A percentile compares a stretch with the other conserved stretches of the same genome.
These are phyloP conservation scores for Elasticomyces elasticus DNA, from an alignment of 495 filamentous ascomycete genomes.

Conservation along the genomic window DNA sequence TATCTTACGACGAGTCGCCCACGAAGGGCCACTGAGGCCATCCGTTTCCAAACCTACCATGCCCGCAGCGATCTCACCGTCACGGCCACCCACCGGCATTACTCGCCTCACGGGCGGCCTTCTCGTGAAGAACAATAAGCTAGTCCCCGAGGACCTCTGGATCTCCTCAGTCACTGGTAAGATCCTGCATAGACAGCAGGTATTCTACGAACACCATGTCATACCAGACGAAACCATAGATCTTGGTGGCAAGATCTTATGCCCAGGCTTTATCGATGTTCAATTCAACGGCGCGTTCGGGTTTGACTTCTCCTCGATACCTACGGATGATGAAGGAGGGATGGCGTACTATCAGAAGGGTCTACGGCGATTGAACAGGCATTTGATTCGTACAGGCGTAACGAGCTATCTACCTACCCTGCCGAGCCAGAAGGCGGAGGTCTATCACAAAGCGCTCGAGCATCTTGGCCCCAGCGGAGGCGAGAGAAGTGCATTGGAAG, in stretches of 20 bases:
- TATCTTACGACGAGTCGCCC: too few relatives aligned
- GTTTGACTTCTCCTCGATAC: constrained; percentile 70
- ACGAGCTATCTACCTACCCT: constrained; percentile 77
- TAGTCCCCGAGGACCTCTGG: constrained; percentile 69
- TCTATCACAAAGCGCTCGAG: constrained; percentile 63
- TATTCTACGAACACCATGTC: constrained; percentile 61
- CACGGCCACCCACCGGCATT: constrained; percentile 40
- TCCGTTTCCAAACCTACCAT: neutral
- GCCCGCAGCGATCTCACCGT: constrained; percentile 24
- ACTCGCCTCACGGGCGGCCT: constrained; percentile 80
- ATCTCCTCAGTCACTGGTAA: constrained; percentile 64
- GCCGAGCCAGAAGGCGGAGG: constrained; percentile 54
- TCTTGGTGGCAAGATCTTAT: constrained; percentile 65
- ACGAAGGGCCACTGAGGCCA: too few relatives aligned
- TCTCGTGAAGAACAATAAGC: constrained; percentile 48
- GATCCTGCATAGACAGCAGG: constrained; percentile 62
- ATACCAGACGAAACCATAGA: constrained; percentile 54
- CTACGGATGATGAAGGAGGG: constrained; percentile 34
- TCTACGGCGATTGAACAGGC: constrained; percentile 54
- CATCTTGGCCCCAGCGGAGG: constrained; percentile 58
- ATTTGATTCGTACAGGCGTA: constrained; percentile 63
- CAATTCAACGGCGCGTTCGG: constrained; percentile 81
- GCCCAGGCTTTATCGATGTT: constrained; percentile 74
- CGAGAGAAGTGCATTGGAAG: constrained; percentile 44
- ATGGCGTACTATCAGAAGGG: constrained; percentile 54